Conservation (phyloP, 192 early-diverging fungal genomes). For the Diversispora epigaea region DNA sequence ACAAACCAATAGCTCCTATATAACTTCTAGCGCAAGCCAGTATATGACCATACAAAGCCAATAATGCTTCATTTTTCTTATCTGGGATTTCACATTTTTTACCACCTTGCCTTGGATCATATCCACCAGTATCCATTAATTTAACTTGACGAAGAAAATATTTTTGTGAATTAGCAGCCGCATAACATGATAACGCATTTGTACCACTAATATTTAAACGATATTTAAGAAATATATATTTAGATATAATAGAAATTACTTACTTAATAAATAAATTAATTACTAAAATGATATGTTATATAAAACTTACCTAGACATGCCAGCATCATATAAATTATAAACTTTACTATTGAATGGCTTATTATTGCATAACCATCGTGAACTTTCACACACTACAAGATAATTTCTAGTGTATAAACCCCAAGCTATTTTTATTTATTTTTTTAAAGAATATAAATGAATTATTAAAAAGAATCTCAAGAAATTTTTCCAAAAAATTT, state of each 20-base stretch:
- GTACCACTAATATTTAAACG: conserved; percentile 32
- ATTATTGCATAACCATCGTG: conserved; percentile 44
- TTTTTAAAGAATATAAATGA: neutral
- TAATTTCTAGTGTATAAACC: conserved; percentile 36
- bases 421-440: conserved; percentile 33
- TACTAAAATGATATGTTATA: neutral
- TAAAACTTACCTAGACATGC: conserved; percentile 43
- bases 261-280: neutral
- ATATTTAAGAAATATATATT: neutral
- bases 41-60: conserved; percentile 64
- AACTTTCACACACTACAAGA: conserved; percentile 35
- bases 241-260: neutral
- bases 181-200: conserved; percentile 39
- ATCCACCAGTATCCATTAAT: conserved; percentile 38
- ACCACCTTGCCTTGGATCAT: neutral
- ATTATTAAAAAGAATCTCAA: neutral
- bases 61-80: conserved; percentile 39
- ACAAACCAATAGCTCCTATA: conserved; percentile 57
- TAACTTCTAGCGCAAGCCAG: conserved; percentile 55
- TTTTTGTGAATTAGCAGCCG: conserved; percentile 50
- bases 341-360: conserved; percentile 41
- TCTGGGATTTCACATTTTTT: conserved; percentile 11
- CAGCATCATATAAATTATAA: conserved; percentile 53
- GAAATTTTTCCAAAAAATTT: neutral
- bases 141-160: conserved; percentile 56